Base-by-base conservation (phyloP, 805 yeast species). In the Ogataea nitratoaversa region DNA sequence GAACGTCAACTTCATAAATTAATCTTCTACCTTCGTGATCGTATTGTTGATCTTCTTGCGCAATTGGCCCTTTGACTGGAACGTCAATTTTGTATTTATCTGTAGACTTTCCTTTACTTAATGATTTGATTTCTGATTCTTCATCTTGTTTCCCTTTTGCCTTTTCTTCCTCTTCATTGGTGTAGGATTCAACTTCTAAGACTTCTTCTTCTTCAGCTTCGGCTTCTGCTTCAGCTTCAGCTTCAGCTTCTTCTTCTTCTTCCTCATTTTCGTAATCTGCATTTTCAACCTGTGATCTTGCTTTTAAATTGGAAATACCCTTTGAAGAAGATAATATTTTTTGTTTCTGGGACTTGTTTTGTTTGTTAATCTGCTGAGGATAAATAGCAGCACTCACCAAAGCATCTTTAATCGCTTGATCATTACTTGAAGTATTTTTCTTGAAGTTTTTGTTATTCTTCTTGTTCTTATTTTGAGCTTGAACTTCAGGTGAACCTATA, bases 31-130 rank as follows among this genome's bases (percentile, higher is more conserved):
- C 53, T 7, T 46, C 49, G 23, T 43, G 32, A 22, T 52, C 57
- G 39, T 42, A 53, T 23, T 49, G 40, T 22, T 54, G 56, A 8
- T 52, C 45, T 19, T 38, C 34, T 23, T 47, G 48, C 3, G 47
- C 36, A 30, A 53, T 52, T 8, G 60, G 56, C 1, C 54, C 54
- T 30, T 47, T 53, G 13, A 55, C 59, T 3, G 61, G 60, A 13
- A 53, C 49, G 27, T 55, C 51, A 20, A 50, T 20, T 5, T 36
- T 17, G 16, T 30, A 27, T 9, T 35, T 37, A 3, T 46, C 34
- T 2, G 42, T 27, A 12, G n/a, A n/a, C n/a, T n/a, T n/a, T n/a
- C n/a, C n/a, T n/a, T n/a, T n/a, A n/a, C n/a, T n/a, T n/a, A n/a
- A n/a, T n/a, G n/a, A n/a, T 27, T 8, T n/a, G 37, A 23, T 38